Conservation (phyloP, 208 protist species). For the Leishmania gerbilli region DNA sequence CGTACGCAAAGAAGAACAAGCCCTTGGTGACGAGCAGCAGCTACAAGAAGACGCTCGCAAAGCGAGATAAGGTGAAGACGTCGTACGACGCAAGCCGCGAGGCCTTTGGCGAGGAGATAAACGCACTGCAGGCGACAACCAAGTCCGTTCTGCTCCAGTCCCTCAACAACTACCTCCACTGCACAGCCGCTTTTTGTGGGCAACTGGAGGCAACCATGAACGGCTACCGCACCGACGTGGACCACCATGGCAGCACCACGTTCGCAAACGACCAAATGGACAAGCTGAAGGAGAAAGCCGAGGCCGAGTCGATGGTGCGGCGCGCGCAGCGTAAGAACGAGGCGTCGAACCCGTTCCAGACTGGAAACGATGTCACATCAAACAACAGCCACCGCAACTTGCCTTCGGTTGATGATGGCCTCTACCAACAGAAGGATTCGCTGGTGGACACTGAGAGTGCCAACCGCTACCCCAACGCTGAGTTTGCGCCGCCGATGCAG, state of each 20-base stretch:
- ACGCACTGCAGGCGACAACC: slow-evolving; percentile 32
- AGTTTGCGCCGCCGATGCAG: not conserved
- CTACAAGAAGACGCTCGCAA: slow-evolving; percentile 51
- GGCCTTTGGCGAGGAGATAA: slow-evolving; percentile 33
- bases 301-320: slow-evolving; percentile 24
- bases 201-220: slow-evolving; percentile 57
- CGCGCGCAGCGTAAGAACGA: slow-evolving; percentile 13
- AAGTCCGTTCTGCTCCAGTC: slow-evolving; percentile 31
- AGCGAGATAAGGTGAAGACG: slow-evolving; percentile 48
- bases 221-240: slow-evolving; percentile 45
- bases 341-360: not conserved
- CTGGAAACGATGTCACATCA: not conserved
- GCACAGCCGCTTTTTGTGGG: slow-evolving; percentile 45
- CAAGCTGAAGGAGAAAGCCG: slow-evolving; percentile 35
- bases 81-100: slow-evolving; percentile 39
- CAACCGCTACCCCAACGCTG: not conserved
- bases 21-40: slow-evolving; percentile 41
- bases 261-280: slow-evolving; percentile 29
- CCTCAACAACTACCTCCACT: slow-evolving; percentile 60
- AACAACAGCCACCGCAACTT: not conserved
- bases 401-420: slow-evolving; percentile 15
- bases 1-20: slow-evolving; percentile 76
- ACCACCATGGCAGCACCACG: slow-evolving; percentile 2
- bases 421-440: slow-evolving; percentile 18
- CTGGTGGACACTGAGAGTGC: not conserved